These are phyloP conservation scores for Chaetomium globosum DNA, from an alignment of 2,329 filamentous ascomycete species.

Conservation along the genomic window DNA sequence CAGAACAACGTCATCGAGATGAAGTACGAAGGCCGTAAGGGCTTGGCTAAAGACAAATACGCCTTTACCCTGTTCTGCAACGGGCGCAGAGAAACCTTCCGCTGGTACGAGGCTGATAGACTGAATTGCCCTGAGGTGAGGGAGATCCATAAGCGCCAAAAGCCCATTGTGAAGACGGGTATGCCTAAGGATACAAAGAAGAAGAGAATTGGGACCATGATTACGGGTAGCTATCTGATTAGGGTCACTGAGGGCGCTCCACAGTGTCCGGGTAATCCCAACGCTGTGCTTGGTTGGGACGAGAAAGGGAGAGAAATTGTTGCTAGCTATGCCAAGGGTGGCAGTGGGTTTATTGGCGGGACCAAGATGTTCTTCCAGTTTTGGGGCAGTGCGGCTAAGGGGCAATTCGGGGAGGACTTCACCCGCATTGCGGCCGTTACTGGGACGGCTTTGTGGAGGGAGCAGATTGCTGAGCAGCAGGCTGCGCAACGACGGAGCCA, in stretches of 20 bases:
- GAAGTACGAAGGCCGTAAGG: not conserved
- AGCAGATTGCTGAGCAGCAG: not conserved
- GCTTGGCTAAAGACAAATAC: not conserved
- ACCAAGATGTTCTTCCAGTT: not conserved
- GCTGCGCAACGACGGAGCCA: not conserved
- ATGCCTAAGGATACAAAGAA: not conserved
- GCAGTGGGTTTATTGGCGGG: not conserved
- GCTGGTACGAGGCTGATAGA: not conserved
- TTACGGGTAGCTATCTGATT: not conserved
- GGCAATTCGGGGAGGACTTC: not conserved
- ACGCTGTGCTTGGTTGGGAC: not conserved
- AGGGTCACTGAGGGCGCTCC: not conserved
- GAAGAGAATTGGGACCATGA: not conserved
- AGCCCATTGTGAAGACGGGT: not conserved
- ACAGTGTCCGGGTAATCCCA: not conserved
- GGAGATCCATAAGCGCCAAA: not conserved
- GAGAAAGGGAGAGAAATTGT: not conserved
- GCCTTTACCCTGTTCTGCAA: not conserved
- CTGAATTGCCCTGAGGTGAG: not conserved
- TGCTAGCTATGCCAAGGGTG: not conserved
- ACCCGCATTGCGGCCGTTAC: not conserved
- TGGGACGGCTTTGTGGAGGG: not conserved
- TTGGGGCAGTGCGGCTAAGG: not conserved
- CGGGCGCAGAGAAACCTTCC: not conserved
- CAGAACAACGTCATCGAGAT: not conserved